Percentiles rank a stretch among this genome's conserved stretches.
phyloP scores from a whole-genome alignment of 306 rosid genomes.

The Citrullus colocynthis region DNA sequence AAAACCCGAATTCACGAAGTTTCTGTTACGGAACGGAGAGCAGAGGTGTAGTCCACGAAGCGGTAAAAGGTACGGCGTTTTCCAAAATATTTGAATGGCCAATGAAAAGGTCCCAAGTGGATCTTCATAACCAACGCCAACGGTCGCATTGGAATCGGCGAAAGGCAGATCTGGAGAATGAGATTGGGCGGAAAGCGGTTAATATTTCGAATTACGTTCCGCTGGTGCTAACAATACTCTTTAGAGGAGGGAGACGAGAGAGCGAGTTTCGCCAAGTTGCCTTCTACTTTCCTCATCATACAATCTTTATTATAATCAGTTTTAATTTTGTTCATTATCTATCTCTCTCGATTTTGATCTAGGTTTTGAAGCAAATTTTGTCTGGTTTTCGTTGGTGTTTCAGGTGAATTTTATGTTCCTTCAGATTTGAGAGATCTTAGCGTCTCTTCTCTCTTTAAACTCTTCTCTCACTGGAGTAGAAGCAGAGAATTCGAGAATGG shows the following conservation, averaged over 20 bases:
- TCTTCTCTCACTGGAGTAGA: background rate
- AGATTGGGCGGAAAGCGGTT: background rate
- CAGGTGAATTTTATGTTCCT: background rate
- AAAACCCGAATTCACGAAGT: background rate
- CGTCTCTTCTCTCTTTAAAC: background rate
- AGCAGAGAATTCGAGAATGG: conserved; percentile 12
- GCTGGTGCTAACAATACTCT: background rate
- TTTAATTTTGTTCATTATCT: background rate
- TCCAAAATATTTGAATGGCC: background rate
- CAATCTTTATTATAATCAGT: background rate
- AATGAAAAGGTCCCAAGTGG: background rate
- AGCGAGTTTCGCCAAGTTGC: background rate
- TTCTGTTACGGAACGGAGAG: background rate
- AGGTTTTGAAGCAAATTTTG: background rate
- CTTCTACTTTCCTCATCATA: background rate
- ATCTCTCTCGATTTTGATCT: background rate
- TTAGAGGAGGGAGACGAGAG: background rate
- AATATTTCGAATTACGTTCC: background rate
- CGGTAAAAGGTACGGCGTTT: background rate
- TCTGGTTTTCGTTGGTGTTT: background rate
- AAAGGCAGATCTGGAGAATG: background rate
- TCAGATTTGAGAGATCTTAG: background rate
- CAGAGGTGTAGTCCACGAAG: conserved; percentile 2
- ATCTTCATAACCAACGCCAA: background rate
- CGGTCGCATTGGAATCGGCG: background rate